Percentiles rank a stretch among this genome's conserved stretches.
These are phyloP conservation scores for Cryptococcus jaspeensis DNA, from an alignment of 1,284 basidiomycete genomes.

Conservation along the genomic window DNA sequence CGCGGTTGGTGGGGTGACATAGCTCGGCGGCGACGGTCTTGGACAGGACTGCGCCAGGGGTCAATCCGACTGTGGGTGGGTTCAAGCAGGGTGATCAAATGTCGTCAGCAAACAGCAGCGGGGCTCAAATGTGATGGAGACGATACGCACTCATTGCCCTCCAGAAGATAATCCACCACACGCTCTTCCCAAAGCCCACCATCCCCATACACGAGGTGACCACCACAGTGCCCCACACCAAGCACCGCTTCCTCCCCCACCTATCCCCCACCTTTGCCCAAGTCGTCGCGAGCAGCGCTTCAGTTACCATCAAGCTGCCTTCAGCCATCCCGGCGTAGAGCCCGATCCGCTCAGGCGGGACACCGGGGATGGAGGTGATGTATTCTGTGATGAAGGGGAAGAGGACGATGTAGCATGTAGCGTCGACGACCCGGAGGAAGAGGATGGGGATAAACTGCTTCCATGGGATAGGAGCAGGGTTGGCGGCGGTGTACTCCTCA, in stretches of 20 bases:
- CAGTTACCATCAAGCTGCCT: constrained; percentile 27
- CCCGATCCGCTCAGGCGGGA: constrained; percentile 23
- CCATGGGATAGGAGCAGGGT: constrained; percentile 21
- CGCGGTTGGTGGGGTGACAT: constrained; percentile 24
- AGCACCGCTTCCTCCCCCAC: constrained; percentile 20
- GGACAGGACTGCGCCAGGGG: constrained; percentile 17
- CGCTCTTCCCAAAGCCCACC: constrained; percentile 28
- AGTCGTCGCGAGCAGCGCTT: constrained; percentile 22
- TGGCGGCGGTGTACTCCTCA: not conserved
- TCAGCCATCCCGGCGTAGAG: constrained; percentile 31
- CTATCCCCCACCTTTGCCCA: constrained; percentile 30
- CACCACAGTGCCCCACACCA: too few species aligned
- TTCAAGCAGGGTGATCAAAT: not conserved
- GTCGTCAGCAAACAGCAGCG: too few species aligned
- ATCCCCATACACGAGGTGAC: constrained; percentile 8
- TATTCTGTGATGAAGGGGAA: constrained; percentile 35
- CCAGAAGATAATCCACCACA: constrained; percentile 29
- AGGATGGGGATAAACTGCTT: constrained; percentile 19
- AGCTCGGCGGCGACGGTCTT: constrained; percentile 24
- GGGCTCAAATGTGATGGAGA: not conserved
- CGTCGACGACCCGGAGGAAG: constrained; percentile 22
- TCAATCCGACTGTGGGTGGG: constrained; percentile 35
- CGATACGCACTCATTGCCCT: constrained; percentile 25
- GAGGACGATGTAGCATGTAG: constrained; percentile 23
- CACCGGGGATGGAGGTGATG: constrained; percentile 27